Evolutionary conservation across 208 protist genomes (phyloP).

Genomic region (Phytomonas serpens): DNA sequence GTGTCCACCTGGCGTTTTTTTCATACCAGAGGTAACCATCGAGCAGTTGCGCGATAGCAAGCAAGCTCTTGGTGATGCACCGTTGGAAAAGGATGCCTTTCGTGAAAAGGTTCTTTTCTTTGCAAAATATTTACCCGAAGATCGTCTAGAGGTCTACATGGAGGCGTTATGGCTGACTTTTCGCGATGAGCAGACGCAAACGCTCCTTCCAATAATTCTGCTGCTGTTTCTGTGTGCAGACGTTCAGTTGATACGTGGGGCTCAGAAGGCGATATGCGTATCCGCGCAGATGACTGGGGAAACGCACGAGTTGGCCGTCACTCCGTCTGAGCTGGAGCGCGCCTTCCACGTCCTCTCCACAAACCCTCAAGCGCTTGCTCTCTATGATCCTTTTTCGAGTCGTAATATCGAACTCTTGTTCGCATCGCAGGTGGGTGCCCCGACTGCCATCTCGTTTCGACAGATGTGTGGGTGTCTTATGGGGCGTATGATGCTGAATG

Average conservation of each 20-base stretch:
- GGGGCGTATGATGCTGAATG: constrained; percentile 79
- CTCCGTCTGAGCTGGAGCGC: constrained; percentile 20
- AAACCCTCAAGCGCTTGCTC: constrained; percentile 38
- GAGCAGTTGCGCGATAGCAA: constrained; percentile 42
- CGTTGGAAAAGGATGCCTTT: constrained; percentile 44
- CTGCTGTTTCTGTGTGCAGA: constrained; percentile 74
- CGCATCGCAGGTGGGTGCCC: constrained; percentile 8
- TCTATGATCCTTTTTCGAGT: constrained; percentile 45
- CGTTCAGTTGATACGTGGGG: constrained; percentile 68
- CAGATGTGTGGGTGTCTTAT: constrained; percentile 51
- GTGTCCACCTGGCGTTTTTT: neutral
- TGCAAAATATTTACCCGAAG: constrained; percentile 28
- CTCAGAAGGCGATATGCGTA: constrained; percentile 76
- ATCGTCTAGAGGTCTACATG: constrained; percentile 48
- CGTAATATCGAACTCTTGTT: constrained; percentile 54
- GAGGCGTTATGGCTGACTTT: constrained; percentile 72
- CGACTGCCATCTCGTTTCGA: constrained; percentile 34
- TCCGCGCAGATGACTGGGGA: constrained; percentile 19
- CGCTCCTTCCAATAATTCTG: constrained; percentile 38
- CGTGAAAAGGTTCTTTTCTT: constrained; percentile 58
- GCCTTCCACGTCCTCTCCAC: constrained; percentile 62
- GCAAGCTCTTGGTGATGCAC: constrained; percentile 22
- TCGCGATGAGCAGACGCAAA: constrained; percentile 18
- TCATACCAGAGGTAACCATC: constrained; percentile 42
- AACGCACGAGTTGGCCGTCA: constrained; percentile 18